Evolutionary conservation across 345 rosid species (phyloP).

Genomic region (Punica granatum): DNA sequence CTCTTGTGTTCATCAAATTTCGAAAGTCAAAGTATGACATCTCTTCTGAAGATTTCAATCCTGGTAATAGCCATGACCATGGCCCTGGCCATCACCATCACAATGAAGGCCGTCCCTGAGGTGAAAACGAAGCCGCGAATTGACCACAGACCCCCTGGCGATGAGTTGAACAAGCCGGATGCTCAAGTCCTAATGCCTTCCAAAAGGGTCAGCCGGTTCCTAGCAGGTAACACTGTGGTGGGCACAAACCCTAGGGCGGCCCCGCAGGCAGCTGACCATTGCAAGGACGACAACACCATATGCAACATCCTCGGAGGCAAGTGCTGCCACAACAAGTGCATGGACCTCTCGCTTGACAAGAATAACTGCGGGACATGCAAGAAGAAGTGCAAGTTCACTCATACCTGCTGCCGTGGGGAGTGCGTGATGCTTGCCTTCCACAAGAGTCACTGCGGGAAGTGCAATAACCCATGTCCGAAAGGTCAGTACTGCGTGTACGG

Average conservation of each 20-base stretch:
- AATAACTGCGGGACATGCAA: slow-evolving; percentile 73
- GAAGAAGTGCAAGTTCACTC: slow-evolving; percentile 53
- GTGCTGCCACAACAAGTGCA: slow-evolving; percentile 85
- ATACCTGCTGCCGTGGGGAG: slow-evolving; percentile 61
- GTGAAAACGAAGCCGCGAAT: background rate
- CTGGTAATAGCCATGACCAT: slow-evolving; percentile 35
- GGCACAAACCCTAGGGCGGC: slow-evolving; percentile 55
- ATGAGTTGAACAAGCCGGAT: background rate
- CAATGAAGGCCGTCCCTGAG: slow-evolving; percentile 13
- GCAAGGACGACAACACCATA: slow-evolving; percentile 33
- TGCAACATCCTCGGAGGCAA: slow-evolving; percentile 24
- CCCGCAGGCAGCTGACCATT: slow-evolving; percentile 35
- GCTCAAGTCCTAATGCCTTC: slow-evolving; percentile 14
- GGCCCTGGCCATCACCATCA: slow-evolving; percentile 31
- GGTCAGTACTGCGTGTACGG: slow-evolving; percentile 55
- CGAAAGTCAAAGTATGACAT: background rate
- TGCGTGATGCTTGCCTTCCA: slow-evolving; percentile 49
- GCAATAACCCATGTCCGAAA: slow-evolving; percentile 43
- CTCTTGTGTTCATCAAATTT: background rate
- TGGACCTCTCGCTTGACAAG: slow-evolving; percentile 33
- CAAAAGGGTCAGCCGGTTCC: slow-evolving; percentile 50
- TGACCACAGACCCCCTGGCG: slow-evolving; percentile 3
- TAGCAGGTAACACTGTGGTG: slow-evolving; percentile 19
- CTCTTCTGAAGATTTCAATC: slow-evolving; percentile 21
- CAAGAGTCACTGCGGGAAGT: slow-evolving; percentile 69